phyloP scores from a whole-genome alignment of 768 basidiomycete species.

The Boletus tylopilopsis region DNA sequence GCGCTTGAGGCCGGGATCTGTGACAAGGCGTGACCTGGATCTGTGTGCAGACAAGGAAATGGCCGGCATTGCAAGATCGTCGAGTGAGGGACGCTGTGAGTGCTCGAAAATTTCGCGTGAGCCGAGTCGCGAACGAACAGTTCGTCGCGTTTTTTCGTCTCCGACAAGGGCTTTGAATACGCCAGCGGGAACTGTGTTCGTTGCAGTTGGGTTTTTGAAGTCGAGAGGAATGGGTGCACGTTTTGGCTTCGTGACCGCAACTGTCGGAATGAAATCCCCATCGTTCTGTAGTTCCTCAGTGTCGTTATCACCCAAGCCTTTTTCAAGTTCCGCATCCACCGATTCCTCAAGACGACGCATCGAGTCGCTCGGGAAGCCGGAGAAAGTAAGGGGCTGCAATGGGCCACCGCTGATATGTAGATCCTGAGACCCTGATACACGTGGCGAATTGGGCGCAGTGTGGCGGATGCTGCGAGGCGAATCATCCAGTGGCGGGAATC shows the following conservation, averaged over 20 bases:
- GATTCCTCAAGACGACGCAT: constrained; percentile 19
- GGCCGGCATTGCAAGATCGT: constrained; percentile 64
- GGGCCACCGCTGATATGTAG: constrained; percentile 19
- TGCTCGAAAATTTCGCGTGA: constrained; percentile 75
- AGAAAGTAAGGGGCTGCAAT: constrained; percentile 56
- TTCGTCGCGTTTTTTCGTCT: constrained; percentile 66
- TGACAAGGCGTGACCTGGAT: constrained; percentile 51
- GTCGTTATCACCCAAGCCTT: constrained; percentile 6
- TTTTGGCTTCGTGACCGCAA: constrained; percentile 38
- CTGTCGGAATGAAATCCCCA: constrained; percentile 12
- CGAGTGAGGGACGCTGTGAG: constrained; percentile 66
- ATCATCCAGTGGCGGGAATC: constrained; percentile 58
- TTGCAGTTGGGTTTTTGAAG: constrained; percentile 61
- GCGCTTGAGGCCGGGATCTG: constrained; percentile 49
- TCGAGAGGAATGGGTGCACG: constrained; percentile 79
- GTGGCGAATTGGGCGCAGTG: constrained; percentile 40
- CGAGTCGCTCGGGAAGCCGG: constrained; percentile 50
- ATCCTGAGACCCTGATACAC: constrained; percentile 27
- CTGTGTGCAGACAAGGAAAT: constrained; percentile 62
- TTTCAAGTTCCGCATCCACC: constrained; percentile 8
- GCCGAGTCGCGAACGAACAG: constrained; percentile 71
- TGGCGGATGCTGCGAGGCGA: constrained; percentile 50
- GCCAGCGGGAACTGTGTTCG: constrained; percentile 80
- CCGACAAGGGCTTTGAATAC: constrained; percentile 75
- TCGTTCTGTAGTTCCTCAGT: constrained; percentile 13